Conservation (phyloP, 2,329 filamentous ascomycete species). For the Neoascochyta sp. region DNA sequence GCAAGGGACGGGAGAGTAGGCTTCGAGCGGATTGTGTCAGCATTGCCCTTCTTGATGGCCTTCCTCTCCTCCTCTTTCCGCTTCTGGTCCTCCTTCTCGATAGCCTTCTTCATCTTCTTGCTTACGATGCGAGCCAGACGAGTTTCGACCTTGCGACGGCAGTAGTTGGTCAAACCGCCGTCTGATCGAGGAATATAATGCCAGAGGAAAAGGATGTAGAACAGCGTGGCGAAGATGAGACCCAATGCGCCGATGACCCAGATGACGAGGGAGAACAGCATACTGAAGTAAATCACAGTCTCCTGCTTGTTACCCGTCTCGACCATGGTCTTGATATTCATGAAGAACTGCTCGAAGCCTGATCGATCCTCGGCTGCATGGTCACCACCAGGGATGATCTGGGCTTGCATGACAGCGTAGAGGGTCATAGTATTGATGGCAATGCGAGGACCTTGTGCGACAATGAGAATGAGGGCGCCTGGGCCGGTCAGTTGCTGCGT, state of each 20-base stretch:
- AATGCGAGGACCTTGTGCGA: slow-evolving; percentile 90
- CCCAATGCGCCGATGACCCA: slow-evolving; percentile 78
- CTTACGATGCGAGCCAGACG: slow-evolving; percentile 80
- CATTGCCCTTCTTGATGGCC: slow-evolving; percentile 46
- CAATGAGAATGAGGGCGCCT: slow-evolving; percentile 81
- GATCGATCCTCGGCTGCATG: slow-evolving; percentile 58
- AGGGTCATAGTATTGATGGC: slow-evolving; percentile 86
- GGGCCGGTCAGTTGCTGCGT: no score
- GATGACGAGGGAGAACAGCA: slow-evolving; percentile 86
- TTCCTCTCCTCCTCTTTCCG: slow-evolving; percentile 42
- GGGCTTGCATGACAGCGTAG: slow-evolving; percentile 73
- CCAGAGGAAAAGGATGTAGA: slow-evolving; percentile 88
- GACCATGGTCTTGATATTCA: slow-evolving; percentile 72
- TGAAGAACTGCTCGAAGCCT: slow-evolving; percentile 71
- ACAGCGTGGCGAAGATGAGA: slow-evolving; percentile 68
- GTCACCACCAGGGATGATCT: slow-evolving; percentile 62
- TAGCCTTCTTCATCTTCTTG: slow-evolving; percentile 80
- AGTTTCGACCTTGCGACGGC: slow-evolving; percentile 85
- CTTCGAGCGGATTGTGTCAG: slow-evolving; percentile 21
- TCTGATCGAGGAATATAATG: slow-evolving; percentile 83
- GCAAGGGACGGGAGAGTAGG: slow-evolving; percentile 43
- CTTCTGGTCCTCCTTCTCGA: slow-evolving; percentile 68
- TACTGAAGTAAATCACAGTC: slow-evolving; percentile 78
- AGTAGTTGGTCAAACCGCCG: slow-evolving; percentile 78
- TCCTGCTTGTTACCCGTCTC: slow-evolving; percentile 67